Percentiles rank a stretch among this genome's conserved stretches.
Conservation (phyloP, 2,329 filamentous ascomycete species). For the Domatiomyces catenatus region DNA sequence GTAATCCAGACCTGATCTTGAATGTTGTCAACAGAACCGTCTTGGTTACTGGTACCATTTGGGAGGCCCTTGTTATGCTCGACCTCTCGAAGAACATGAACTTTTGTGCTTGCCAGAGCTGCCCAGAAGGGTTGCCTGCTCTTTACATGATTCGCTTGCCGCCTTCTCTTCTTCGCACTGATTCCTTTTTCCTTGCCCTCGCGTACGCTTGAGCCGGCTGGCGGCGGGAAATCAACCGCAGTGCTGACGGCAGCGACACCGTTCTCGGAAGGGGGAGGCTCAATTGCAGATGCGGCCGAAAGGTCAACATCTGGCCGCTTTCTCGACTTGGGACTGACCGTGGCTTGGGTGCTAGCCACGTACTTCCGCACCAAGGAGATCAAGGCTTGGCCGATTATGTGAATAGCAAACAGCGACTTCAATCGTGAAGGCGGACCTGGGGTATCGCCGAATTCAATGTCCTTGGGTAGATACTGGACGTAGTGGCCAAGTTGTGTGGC, state of each 20-base stretch:
- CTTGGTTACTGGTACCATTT: conserved; percentile 8
- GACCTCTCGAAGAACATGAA: conserved; percentile 85
- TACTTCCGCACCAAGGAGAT: conserved; percentile 33
- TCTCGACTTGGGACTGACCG: conserved; percentile 25
- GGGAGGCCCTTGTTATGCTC: conserved; percentile 49
- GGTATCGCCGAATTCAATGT: conserved; percentile 25
- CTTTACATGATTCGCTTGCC: conserved; percentile 79
- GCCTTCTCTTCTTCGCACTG: conserved; percentile 64
- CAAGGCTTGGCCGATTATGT: conserved; percentile 34
- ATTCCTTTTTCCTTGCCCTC: conserved; percentile 44
- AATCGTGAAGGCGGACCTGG: conserved; percentile 28
- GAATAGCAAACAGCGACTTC: conserved; percentile 33
- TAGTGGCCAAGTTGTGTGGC: conserved; percentile 29
- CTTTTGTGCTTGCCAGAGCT: conserved; percentile 86
- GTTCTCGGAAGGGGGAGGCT: conserved; percentile 27
- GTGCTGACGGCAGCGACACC: conserved; percentile 28
- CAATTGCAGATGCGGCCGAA: conserved; percentile 27
- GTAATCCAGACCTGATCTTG: conserved; percentile 34
- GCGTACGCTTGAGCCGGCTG: conserved; percentile 37
- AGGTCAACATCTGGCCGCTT: conserved; percentile 31
- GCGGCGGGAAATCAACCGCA: conserved; percentile 30
- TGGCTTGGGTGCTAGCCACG: conserved; percentile 31
- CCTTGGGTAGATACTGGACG: conserved; percentile 28
- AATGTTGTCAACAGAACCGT: conserved; percentile 18
- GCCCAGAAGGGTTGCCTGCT: conserved; percentile 89